Conservation (phyloP, 352 stramenopile species). For the Blastocystis sp. region DNA sequence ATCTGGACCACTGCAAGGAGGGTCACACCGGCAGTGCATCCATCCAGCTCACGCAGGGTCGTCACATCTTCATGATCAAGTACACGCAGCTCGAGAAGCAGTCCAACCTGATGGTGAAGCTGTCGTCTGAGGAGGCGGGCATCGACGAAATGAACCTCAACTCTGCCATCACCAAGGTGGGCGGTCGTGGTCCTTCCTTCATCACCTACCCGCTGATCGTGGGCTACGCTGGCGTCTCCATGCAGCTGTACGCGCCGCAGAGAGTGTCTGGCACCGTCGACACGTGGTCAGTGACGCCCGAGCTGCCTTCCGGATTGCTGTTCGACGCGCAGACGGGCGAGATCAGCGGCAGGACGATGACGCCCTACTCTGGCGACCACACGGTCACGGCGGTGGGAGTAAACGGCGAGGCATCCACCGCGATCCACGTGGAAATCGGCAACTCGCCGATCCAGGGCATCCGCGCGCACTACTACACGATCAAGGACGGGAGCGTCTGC, state of each 20-base stretch:
- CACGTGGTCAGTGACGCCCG: neutral
- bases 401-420: neutral
- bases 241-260: constrained; percentile 16
- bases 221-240: constrained; percentile 31
- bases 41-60: too few relatives aligned
- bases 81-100: too few relatives aligned
- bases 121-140: neutral
- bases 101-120: neutral
- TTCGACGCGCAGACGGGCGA: constrained; percentile 11
- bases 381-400: constrained; percentile 19
- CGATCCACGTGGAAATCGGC: neutral
- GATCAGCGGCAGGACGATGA: neutral
- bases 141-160: constrained; percentile 5
- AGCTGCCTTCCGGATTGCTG: neutral
- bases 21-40: too few relatives aligned
- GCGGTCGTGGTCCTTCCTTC: constrained; percentile 67
- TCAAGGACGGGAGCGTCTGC: neutral
- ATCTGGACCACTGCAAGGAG: too few relatives aligned
- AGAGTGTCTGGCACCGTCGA: constrained; percentile 16
- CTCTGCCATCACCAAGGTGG: constrained; percentile 35
- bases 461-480: constrained; percentile 33
- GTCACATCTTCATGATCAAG: too few relatives aligned
- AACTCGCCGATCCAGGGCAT: neutral
- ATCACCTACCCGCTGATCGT: constrained; percentile 58
- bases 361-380: neutral